Base-by-base conservation (phyloP, 2,329 filamentous ascomycete genomes). In the Cladophialophora immunda region DNA sequence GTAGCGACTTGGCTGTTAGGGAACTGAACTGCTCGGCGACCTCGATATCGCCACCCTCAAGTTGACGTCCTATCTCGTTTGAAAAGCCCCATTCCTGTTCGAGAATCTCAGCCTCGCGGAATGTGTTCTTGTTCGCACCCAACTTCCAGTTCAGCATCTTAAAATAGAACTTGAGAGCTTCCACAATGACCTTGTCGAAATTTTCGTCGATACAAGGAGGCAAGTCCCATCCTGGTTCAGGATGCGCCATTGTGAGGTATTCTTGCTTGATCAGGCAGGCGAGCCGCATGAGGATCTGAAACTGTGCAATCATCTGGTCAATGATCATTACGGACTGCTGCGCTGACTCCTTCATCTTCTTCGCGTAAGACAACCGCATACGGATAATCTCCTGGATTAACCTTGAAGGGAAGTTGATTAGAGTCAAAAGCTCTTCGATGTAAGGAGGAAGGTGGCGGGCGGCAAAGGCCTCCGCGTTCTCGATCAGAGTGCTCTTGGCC, bases 41-140 rank as follows among this genome's bases (percentile, higher is more conserved):
- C 80, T 98, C 94, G 47, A 98, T 91, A 77, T 98, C 93, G 69
- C 95, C 96, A 32, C 92, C 92, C 73, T 96, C 90, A n/a, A 99
- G 86, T 76, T 95, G 91, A 57, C 92, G 88, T 29, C 94, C 95
- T 64, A 99, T 92, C 73, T 94, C 90, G 75, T 98, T 98, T 61
- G 92, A 96, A 75, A 98, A 98, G 65, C 93, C 93, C 95, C 95
- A 99, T 79, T 99, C 95, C 75, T 97, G 93, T 76, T 97, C 96
- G 56, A 99, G 82, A 70, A 99, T 91, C 82, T 99, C 95, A 6
- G 95, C 95, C 78, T 99, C 95, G 77, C 98, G 98, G 86, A 99
- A 99, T 0, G 94, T 97, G 80, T 98, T 99, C 78, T 97, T 98
- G 83, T 98, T 98, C 64, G 93, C 92, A 73, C 92, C 94, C 61